A percentile compares a stretch with the other conserved stretches of the same genome.
Evolutionary conservation across 306 rosid genomes (phyloP).

Genomic region (Cicer yamashitae): DNA sequence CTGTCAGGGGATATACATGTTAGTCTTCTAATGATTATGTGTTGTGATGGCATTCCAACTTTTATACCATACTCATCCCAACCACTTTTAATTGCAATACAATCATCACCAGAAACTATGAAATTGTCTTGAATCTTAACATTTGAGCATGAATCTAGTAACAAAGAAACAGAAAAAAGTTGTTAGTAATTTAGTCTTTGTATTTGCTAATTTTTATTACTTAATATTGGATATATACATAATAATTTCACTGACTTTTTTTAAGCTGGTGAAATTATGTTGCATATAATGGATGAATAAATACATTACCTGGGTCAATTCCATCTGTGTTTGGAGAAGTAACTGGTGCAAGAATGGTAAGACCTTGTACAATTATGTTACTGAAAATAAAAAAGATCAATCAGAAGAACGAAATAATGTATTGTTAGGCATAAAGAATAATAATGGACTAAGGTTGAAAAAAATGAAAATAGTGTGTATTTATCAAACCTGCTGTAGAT

Average conservation of each 20-base stretch:
- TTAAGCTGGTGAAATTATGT: too few species aligned
- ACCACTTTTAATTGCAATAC: conserved; percentile 4
- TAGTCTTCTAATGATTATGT: conserved; percentile 11
- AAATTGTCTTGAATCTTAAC: conserved; percentile 63
- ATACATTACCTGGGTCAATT: conserved; percentile 64
- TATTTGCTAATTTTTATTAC: neutral
- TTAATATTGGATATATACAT: too few species aligned
- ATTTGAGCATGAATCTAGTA: conserved; percentile 65
- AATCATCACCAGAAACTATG: conserved; percentile 48
- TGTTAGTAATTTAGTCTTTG: neutral
- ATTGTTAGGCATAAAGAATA: neutral
- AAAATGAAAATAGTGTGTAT: neutral
- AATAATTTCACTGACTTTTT: too few species aligned
- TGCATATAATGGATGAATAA: too few species aligned
- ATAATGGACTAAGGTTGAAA: neutral
- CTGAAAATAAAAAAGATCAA: conserved; percentile 46
- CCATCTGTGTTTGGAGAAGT: conserved; percentile 83
- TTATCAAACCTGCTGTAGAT: conserved; percentile 61
- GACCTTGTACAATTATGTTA: conserved; percentile 29
- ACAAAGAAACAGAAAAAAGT: neutral
- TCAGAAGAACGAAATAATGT: conserved; percentile 1
- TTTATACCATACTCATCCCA: conserved; percentile 11
- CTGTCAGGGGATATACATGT: conserved; percentile 45
- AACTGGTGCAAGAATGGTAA: conserved; percentile 56
- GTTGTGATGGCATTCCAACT: neutral